Evolutionary conservation across 1,284 basidiomycete genomes (phyloP).

Genomic region (Meira miltonrushii): DNA sequence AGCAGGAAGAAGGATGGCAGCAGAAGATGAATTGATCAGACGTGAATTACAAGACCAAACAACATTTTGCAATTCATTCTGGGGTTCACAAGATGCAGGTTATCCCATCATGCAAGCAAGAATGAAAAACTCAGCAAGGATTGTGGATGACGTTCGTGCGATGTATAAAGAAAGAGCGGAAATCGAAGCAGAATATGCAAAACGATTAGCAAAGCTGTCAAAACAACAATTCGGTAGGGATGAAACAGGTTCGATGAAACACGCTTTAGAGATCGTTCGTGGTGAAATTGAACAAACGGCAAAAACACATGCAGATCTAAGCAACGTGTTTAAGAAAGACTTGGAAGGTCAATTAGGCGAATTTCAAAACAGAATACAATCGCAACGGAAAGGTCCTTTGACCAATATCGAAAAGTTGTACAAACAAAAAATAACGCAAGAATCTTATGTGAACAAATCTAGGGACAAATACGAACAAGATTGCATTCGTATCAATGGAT

Average conservation of each 20-base stretch:
- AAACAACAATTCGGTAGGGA: slow-evolving; percentile 73
- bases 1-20: slow-evolving; percentile 31
- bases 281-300: slow-evolving; percentile 79
- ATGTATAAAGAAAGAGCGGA: slow-evolving; percentile 82
- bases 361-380: slow-evolving; percentile 22
- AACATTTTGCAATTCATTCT: slow-evolving; percentile 96
- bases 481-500: slow-evolving; percentile 89
- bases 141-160: slow-evolving; percentile 76
- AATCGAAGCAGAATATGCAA: slow-evolving; percentile 94
- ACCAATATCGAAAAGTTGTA: slow-evolving; percentile 43
- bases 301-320: slow-evolving; percentile 64
- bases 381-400: slow-evolving; percentile 8
- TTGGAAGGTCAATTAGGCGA: slow-evolving; percentile 61
- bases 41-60: slow-evolving; percentile 51
- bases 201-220: slow-evolving; percentile 73
- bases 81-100: slow-evolving; percentile 69
- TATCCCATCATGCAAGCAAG: slow-evolving; percentile 83
- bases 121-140: slow-evolving; percentile 76
- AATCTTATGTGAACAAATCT: slow-evolving; percentile 57
- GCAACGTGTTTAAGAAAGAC: slow-evolving; percentile 69
- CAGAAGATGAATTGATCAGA: slow-evolving; percentile 39
- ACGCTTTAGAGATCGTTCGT: slow-evolving; percentile 70
- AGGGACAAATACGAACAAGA: slow-evolving; percentile 91
- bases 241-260: slow-evolving; percentile 82
- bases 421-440: slow-evolving; percentile 49